Evolutionary conservation across 2,329 filamentous ascomycete species (phyloP), one percentile per base, ranked within the genome.

Genomic region (Aspergillus viridinutans): DNA sequence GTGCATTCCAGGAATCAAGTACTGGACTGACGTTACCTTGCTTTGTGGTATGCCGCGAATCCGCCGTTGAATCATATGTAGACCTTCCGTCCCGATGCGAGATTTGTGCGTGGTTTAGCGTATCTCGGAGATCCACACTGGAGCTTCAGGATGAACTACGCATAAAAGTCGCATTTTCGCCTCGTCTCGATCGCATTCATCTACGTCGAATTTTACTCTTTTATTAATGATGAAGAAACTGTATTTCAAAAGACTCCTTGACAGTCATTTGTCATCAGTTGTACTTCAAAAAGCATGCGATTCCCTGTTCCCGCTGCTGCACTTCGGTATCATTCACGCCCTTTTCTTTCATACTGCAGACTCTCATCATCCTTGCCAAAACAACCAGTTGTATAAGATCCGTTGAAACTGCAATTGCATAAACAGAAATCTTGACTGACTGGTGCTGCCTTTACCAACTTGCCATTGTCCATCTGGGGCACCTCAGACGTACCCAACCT

Each of bases 91-190:
- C 14, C 2, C 2, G 14, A 68, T 73, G 71, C 66, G 71, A 61
- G 57, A 71, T 71, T 73, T 73, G 68, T 72, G 71, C 71, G 71
- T 67, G 42, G 52, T 69, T 64, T 65, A 62, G 59, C 56, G 43
- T 52, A 40, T 48, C n/a, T 48, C 10, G 7, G 4, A 17, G 21
- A 55, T 28, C 32, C 25, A 52, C 38, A 51, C 50, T 14, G 52
- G 8, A 23, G n/a, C 4, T 9, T 45, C 20, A 21, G 20, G 21
- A 47, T 7, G 28, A 14, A 23, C 50, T 52, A 58, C 69, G 70
- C 70, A 70, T 63, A 73, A 73, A 72, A 63, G 45, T 49, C 70
- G 66, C 70, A 71, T 61, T 60, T 38, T 57, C 42, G 58, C 54
- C 55, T 53, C 50, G 59, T 58, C 52, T 58, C 57, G 20, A 54